Base-by-base conservation (phyloP, 164 flowering plant genomes). In the Tinospora cordifolia region DNA sequence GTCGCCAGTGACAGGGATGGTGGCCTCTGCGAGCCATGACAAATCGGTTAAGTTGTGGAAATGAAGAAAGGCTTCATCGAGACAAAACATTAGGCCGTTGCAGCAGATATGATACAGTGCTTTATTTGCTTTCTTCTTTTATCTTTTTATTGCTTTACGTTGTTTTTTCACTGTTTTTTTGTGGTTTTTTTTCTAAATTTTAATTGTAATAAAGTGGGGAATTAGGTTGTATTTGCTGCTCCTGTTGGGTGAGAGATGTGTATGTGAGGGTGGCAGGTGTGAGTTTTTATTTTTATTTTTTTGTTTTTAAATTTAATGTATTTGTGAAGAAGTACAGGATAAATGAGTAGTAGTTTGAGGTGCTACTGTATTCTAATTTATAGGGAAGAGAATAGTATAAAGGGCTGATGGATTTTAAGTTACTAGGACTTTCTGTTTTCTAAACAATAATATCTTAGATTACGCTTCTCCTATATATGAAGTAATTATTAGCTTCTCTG, bases 11-110 rank as follows among this genome's bases (percentile, higher is more conserved):
- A 85, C 88, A 0, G 92, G 97, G 63, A 87, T 89, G 95, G 92
- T 94, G 70, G 98, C 98, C 36, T 92, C 98, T 63, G 95, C 95
- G 10, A 90, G 99, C 76, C 94, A 94, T 70, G 97, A 92, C 82
- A 83, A 86, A 64, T 85, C 91, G 6, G 96, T 94, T 7, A 92
- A 89, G 83, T 60, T 94, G 27, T 92, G 99, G 98, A 94, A 94
- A 76, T 91, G 77, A 81, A 54, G 60, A 13, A 30, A n/a, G n/a
- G 36, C 36, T 30, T 30, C 36, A 30, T 30, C 4, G 36, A 30
- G 36, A 30, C 36, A 4, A 4, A 1, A 30, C 36, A 30, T 30
- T 30, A 30, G 36, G 4, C 60, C n/a, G n/a, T 54, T 54, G 17
- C 4, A 47, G 17, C 4, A 47, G 54, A 47, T 14, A 47, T 19